These are phyloP conservation scores for Hypoxylon cercidicola DNA, from an alignment of 495 filamentous ascomycete species.

Conservation along the genomic window DNA sequence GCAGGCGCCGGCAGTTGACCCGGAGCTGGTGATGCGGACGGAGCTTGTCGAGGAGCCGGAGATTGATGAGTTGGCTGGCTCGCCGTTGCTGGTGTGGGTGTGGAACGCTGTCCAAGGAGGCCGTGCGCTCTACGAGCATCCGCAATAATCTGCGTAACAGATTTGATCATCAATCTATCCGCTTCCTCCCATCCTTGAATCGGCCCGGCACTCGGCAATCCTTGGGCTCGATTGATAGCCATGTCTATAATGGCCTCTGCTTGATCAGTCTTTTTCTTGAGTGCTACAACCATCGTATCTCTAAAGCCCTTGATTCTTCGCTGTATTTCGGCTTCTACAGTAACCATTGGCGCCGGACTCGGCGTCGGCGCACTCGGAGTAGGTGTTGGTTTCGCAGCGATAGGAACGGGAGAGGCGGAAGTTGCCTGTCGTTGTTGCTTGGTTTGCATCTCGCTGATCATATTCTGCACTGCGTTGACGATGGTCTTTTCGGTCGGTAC, in stretches of 20 bases:
- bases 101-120: slow-evolving; percentile 21
- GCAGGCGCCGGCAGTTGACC: slow-evolving; percentile 27
- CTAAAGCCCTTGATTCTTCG: slow-evolving; percentile 43
- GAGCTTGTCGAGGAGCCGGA: slow-evolving; percentile 22
- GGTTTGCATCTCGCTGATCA: slow-evolving; percentile 45
- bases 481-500: slow-evolving; percentile 41
- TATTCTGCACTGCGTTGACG: slow-evolving; percentile 40
- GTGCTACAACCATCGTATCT: slow-evolving; percentile 42
- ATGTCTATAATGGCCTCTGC: slow-evolving; percentile 45
- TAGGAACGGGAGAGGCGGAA: slow-evolving; percentile 39
- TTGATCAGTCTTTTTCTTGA: slow-evolving; percentile 45
- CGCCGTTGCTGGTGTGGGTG: slow-evolving; percentile 17
- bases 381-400: slow-evolving; percentile 27
- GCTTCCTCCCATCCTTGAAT: slow-evolving; percentile 48
- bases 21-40: slow-evolving; percentile 37
- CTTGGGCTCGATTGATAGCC: slow-evolving; percentile 46
- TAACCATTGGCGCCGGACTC: slow-evolving; percentile 37
- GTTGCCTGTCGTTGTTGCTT: slow-evolving; percentile 37
- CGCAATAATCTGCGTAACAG: slow-evolving; percentile 46
- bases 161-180: slow-evolving; percentile 46
- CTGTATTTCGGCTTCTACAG: slow-evolving; percentile 44
- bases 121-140: slow-evolving; percentile 42
- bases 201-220: slow-evolving; percentile 37
- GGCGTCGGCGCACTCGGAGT: slow-evolving; percentile 37
- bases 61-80: slow-evolving; percentile 21